Conservation (phyloP, 2,329 filamentous ascomycete species). For the Parastagonospora avenae region DNA sequence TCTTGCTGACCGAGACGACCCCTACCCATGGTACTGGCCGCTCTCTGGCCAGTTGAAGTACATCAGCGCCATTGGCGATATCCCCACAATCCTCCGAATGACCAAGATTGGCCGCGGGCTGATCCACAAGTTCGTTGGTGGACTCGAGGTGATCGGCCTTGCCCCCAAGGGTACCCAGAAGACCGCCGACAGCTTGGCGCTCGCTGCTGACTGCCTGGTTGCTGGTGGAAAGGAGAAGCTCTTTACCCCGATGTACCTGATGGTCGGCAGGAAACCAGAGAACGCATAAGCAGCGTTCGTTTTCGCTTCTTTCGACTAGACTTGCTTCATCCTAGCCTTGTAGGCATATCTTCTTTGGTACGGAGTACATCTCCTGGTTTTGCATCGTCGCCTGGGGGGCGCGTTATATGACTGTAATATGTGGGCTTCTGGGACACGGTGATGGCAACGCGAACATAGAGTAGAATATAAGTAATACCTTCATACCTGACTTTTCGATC, state of each 20-base stretch:
- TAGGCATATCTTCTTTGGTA: conserved; percentile 18
- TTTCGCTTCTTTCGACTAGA: conserved; percentile 1
- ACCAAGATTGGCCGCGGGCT: conserved; percentile 78
- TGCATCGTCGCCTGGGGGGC: conserved; percentile 19
- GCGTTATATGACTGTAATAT: conserved; percentile 37
- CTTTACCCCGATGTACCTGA: conserved; percentile 99
- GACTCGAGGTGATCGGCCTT: conserved; percentile 74
- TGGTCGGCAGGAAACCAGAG: conserved; percentile 87
- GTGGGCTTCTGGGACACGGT: conserved; percentile 16
- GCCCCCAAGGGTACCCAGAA: conserved; percentile 87
- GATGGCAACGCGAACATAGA: conserved; percentile 27
- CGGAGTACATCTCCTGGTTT: conserved; percentile 16
- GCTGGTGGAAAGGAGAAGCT: conserved; percentile 85
- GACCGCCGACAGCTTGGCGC: conserved; percentile 87
- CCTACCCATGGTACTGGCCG: conserved; percentile 92
- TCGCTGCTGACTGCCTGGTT: conserved; percentile 83
- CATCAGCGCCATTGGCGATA: conserved; percentile 77
- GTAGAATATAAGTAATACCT: conserved; percentile 2
- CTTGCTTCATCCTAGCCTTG: conserved; percentile 15
- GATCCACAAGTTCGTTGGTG: conserved; percentile 76
- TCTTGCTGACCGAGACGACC: conserved; percentile 75
- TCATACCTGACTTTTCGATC: not conserved
- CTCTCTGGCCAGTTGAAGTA: conserved; percentile 84
- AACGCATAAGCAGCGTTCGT: conserved; percentile 26
- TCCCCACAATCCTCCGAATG: conserved; percentile 86